phyloP scores from a whole-genome alignment of 768 basidiomycete species.

The Asterophora parasitica region DNA sequence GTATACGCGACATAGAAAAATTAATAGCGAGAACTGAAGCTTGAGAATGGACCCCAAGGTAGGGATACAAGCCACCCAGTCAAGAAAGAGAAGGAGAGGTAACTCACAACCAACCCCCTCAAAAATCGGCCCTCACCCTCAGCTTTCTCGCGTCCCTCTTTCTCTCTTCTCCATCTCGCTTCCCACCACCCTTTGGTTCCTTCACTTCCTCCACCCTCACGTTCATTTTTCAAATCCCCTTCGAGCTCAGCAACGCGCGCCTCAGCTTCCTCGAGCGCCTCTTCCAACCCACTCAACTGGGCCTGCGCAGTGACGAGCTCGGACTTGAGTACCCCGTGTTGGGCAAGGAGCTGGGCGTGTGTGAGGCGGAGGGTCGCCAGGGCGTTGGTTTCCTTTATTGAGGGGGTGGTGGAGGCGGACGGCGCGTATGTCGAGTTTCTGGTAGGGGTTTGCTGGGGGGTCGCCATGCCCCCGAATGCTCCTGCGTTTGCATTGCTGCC shows the following conservation, averaged over 20 bases:
- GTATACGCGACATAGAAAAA: too few species aligned
- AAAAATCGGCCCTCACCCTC: conserved; percentile 9
- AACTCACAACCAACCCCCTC: conserved; percentile 7
- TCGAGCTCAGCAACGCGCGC: conserved; percentile 26
- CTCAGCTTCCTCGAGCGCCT: conserved; percentile 32
- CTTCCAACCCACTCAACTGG: conserved; percentile 37
- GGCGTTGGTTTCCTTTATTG: conserved; percentile 48
- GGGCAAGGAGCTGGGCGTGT: conserved; percentile 62
- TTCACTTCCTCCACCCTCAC: conserved; percentile 3
- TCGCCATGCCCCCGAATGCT: conserved; percentile 54
- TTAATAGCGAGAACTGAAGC: too few species aligned
- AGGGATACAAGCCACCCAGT: background rate
- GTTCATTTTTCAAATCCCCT: background rate
- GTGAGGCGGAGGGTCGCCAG: conserved; percentile 57
- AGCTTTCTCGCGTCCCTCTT: background rate
- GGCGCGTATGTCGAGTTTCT: conserved; percentile 8
- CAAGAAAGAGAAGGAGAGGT: background rate
- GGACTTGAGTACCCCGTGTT: conserved; percentile 56
- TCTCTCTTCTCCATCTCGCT: background rate
- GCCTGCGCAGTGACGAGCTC: conserved; percentile 37
- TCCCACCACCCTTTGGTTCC: background rate
- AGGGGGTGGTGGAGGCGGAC: conserved; percentile 29
- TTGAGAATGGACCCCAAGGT: too few species aligned
- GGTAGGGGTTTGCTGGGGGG: conserved; percentile 26
- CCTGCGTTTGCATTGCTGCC: conserved; percentile 59